Percentiles rank a stretch among this genome's conserved stretches.
phyloP scores from a whole-genome alignment of 2,329 filamentous ascomycete species.

The Alternaria conjuncta region DNA sequence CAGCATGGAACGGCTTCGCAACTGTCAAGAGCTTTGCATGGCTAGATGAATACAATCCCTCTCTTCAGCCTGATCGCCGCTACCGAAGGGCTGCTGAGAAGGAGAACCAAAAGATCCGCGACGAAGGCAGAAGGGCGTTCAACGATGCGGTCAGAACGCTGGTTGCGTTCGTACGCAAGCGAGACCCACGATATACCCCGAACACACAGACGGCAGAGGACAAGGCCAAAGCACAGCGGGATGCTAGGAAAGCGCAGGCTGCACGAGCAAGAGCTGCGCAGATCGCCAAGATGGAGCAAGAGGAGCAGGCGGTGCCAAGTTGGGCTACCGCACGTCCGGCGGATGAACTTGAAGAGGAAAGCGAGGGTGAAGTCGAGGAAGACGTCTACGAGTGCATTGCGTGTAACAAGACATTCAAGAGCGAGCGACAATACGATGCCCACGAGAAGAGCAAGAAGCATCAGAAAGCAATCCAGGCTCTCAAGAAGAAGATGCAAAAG shows the following conservation, averaged over 20 bases:
- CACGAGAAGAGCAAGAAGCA: slow-evolving; percentile 99
- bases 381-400: slow-evolving; percentile 68
- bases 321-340: slow-evolving; percentile 72
- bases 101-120: slow-evolving; percentile 84
- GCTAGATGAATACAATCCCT: slow-evolving; percentile 83
- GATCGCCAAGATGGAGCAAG: slow-evolving; percentile 72
- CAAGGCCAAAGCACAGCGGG: slow-evolving; percentile 76
- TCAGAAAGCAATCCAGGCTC: slow-evolving; percentile 79
- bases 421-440: slow-evolving; percentile 86
- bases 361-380: slow-evolving; percentile 57
- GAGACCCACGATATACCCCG: slow-evolving; percentile 82
- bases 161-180: slow-evolving; percentile 86
- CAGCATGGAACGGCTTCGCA: slow-evolving; percentile 77
- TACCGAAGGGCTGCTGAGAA: slow-evolving; percentile 89
- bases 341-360: slow-evolving; percentile 62
- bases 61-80: slow-evolving; percentile 85
- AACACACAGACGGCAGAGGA: slow-evolving; percentile 81
- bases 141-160: slow-evolving; percentile 90
- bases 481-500: slow-evolving; percentile 81
- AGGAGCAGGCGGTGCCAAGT: slow-evolving; percentile 69
- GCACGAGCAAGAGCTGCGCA: slow-evolving; percentile 82
- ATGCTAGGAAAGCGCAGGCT: slow-evolving; percentile 82
- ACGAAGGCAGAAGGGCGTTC: slow-evolving; percentile 84
- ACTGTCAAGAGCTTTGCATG: slow-evolving; percentile 88
- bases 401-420: slow-evolving; percentile 76